phyloP scores from a whole-genome alignment of 176 grass and related monocot genomes.

The Stipa capillata region DNA sequence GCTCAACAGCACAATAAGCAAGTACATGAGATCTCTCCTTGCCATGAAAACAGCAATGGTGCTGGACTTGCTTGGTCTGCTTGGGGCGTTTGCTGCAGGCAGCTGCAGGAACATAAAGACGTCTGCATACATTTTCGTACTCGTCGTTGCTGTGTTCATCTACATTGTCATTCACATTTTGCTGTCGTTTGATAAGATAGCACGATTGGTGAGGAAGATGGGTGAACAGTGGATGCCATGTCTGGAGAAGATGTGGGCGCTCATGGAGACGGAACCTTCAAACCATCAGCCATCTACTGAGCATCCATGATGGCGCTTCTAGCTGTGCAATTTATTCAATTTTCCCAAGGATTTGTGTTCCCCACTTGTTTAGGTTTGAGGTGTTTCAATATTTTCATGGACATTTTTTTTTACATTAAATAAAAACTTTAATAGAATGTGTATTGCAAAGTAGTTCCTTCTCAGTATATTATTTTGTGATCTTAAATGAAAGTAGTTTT shows the following conservation, averaged over 20 bases:
- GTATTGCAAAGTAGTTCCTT: background rate
- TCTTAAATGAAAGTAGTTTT: too few relatives aligned
- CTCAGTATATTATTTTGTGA: background rate
- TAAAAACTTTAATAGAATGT: background rate
- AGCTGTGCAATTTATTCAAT: background rate
- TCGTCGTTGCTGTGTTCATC: constrained; percentile 34
- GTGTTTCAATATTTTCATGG: background rate
- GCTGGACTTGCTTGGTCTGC: too few relatives aligned
- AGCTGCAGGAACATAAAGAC: constrained; percentile 24
- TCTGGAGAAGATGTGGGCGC: constrained; percentile 5
- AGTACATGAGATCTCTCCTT: constrained; percentile 19
- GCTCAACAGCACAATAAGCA: constrained; percentile 23
- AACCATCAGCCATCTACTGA: background rate
- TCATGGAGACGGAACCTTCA: background rate
- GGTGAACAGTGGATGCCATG: constrained; percentile 6
- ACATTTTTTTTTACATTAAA: too few relatives aligned
- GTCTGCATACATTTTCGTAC: constrained; percentile 26
- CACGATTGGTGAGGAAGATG: background rate
- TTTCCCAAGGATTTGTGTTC: background rate
- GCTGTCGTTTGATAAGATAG: constrained; percentile 20
- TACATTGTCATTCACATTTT: constrained; percentile 29
- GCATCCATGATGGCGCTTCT: background rate
- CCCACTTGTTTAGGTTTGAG: background rate
- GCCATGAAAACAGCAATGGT: constrained; percentile 27
- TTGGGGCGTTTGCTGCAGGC: constrained; percentile 25